These are phyloP conservation scores for Taxawa tesnikishii DNA, from an alignment of 2,329 filamentous ascomycete species.

Conservation along the genomic window DNA sequence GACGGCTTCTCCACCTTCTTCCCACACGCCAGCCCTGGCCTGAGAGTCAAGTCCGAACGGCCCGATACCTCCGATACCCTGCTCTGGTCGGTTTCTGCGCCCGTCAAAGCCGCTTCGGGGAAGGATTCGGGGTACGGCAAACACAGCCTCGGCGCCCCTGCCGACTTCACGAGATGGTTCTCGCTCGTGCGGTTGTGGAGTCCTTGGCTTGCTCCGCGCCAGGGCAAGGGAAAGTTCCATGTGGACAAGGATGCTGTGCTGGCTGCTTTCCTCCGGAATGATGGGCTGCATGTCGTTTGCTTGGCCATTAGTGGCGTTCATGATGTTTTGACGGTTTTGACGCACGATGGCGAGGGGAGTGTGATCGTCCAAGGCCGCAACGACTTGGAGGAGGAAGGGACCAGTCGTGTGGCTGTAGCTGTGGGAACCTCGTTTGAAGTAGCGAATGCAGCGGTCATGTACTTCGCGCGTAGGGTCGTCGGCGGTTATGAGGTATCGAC, in stretches of 20 bases:
- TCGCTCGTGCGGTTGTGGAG: slow-evolving; percentile 66
- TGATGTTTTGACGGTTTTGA: slow-evolving; percentile 58
- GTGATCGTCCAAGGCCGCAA: slow-evolving; percentile 60
- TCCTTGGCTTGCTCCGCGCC: slow-evolving; percentile 81
- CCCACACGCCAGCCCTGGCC: slow-evolving; percentile 41
- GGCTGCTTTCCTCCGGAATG: slow-evolving; percentile 59
- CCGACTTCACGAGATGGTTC: slow-evolving; percentile 61
- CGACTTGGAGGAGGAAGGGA: slow-evolving; percentile 46
- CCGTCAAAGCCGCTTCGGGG: slow-evolving; percentile 43
- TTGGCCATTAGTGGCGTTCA: slow-evolving; percentile 65
- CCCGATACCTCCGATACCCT: slow-evolving; percentile 57
- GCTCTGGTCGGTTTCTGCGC: slow-evolving; percentile 56
- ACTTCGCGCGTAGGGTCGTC: slow-evolving; percentile 65
- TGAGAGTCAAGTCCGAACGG: slow-evolving; percentile 40
- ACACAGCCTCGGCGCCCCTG: slow-evolving; percentile 51
- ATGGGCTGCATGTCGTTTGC: slow-evolving; percentile 65
- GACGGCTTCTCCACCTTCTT: slow-evolving; percentile 45
- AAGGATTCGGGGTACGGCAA: slow-evolving; percentile 46
- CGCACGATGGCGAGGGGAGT: slow-evolving; percentile 50
- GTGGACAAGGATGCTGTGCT: slow-evolving; percentile 69
- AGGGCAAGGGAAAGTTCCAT: slow-evolving; percentile 55
- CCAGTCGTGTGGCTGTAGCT: slow-evolving; percentile 55
- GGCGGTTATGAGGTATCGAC: slow-evolving; percentile 24
- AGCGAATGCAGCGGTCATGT: slow-evolving; percentile 70
- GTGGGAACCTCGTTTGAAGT: slow-evolving; percentile 61